phyloP scores from a whole-genome alignment of 2,329 filamentous ascomycete species.

The Nemania diffusa region DNA sequence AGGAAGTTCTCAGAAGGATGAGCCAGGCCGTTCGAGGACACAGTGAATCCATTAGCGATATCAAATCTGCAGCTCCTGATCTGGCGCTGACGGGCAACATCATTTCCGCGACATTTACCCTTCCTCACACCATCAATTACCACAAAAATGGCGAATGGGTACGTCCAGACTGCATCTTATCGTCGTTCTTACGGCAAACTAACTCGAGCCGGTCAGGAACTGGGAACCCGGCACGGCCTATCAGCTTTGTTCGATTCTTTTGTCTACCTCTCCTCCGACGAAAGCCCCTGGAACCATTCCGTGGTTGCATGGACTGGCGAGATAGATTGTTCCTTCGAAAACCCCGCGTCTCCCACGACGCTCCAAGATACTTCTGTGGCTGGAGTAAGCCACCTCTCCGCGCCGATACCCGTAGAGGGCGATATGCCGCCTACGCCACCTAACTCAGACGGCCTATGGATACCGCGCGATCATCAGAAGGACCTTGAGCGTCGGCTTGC shows the following conservation, averaged over 20 bases:
- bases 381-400: constrained; percentile 78
- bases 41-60: constrained; percentile 64
- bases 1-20: constrained; percentile 57
- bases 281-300: constrained; percentile 88
- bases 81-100: constrained; percentile 71
- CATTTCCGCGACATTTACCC: constrained; percentile 73
- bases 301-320: constrained; percentile 97
- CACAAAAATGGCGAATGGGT: constrained; percentile 71
- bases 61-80: constrained; percentile 66
- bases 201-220: constrained; percentile 62
- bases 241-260: constrained; percentile 95
- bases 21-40: constrained; percentile 56
- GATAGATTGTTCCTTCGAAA: constrained; percentile 66
- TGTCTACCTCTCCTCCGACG: constrained; percentile 83
- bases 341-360: constrained; percentile 58
- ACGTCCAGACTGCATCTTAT: constrained; percentile 48
- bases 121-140: constrained; percentile 69
- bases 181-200: background rate
- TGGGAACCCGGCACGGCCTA: constrained; percentile 82
- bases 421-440: constrained; percentile 66
- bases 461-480: constrained; percentile 75
- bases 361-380: constrained; percentile 62
- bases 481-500: constrained; percentile 79
- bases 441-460: constrained; percentile 73
- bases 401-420: constrained; percentile 79